phyloP scores from a whole-genome alignment of 2,329 filamentous ascomycete species.

The Diaporthe longicolla region DNA sequence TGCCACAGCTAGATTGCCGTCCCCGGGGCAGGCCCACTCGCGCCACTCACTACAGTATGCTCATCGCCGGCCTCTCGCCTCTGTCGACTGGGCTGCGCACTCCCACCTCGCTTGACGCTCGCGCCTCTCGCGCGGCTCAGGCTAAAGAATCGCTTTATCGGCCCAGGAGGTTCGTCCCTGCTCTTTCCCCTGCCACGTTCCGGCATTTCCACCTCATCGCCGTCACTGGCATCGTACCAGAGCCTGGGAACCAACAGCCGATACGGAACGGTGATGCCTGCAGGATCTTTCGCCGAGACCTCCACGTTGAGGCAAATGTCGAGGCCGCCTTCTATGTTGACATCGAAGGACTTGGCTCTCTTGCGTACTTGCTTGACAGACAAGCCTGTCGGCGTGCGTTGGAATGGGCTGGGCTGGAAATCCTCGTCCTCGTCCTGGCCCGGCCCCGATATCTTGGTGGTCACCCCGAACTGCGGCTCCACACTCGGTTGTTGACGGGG shows the following conservation, averaged over 20 bases:
- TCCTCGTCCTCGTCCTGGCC: conserved; percentile 41
- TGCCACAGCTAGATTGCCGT: conserved; percentile 35
- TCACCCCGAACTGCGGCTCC: conserved; percentile 7
- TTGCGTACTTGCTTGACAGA: conserved; percentile 70
- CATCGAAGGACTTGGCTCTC: conserved; percentile 66
- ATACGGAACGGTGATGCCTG: conserved; percentile 90
- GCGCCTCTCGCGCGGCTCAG: conserved; percentile 36
- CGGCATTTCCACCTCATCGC: conserved; percentile 42
- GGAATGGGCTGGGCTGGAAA: conserved; percentile 62
- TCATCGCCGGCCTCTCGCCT: conserved; percentile 19
- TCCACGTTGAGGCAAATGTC: conserved; percentile 93
- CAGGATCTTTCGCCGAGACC: conserved; percentile 85
- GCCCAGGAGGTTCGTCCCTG: background rate
- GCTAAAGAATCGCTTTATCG: conserved; percentile 41
- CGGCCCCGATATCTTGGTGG: conserved; percentile 32
- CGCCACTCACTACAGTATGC: background rate
- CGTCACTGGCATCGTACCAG: conserved; percentile 64
- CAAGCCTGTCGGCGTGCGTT: conserved; percentile 79
- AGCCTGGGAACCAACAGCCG: conserved; percentile 87
- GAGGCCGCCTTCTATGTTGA: conserved; percentile 86
- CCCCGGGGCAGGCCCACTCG: conserved; percentile 34
- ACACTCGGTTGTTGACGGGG: background rate
- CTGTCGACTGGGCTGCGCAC: conserved; percentile 10
- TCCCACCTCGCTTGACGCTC: conserved; percentile 37
- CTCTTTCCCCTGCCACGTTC: conserved; percentile 31